phyloP scores from a whole-genome alignment of 2,329 filamentous ascomycete genomes.

The Penicillium hordei region DNA sequence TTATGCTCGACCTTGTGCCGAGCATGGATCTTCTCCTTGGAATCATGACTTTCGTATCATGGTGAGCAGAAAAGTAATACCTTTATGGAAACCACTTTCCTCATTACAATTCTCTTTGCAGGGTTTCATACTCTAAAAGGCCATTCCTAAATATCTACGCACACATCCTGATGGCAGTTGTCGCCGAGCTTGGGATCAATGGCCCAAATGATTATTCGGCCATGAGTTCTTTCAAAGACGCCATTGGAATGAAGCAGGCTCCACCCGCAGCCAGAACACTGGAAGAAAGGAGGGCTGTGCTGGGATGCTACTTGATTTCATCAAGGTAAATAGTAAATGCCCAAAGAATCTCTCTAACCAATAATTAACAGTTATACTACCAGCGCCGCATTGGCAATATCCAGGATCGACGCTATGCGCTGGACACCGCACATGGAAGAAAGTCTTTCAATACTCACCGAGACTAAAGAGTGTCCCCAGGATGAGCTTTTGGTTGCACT shows the following conservation, averaged over 20 bases:
- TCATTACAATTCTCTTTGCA: constrained; percentile 1
- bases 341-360: not conserved
- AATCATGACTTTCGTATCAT: constrained; percentile 23
- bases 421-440: constrained; percentile 64
- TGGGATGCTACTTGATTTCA: constrained; percentile 51
- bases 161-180: constrained; percentile 26
- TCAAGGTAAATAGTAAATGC: constrained; percentile 38
- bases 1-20: constrained; percentile 19
- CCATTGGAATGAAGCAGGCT: constrained; percentile 18
- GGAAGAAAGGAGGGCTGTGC: constrained; percentile 52
- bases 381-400: constrained; percentile 37
- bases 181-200: constrained; percentile 28
- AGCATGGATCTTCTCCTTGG: constrained; percentile 27
- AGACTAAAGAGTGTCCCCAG: constrained; percentile 48
- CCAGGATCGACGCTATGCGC: constrained; percentile 47
- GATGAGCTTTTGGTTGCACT: constrained; percentile 50
- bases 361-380: constrained; percentile 13
- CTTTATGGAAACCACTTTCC: not conserved
- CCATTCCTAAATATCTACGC: constrained; percentile 23
- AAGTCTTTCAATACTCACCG: constrained; percentile 50
- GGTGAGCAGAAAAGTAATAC: constrained; percentile 11
- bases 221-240: constrained; percentile 24
- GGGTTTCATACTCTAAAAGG: constrained; percentile 23
- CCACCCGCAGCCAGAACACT: constrained; percentile 39
- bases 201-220: constrained; percentile 13